Evolutionary conservation across 1,284 basidiomycete genomes (phyloP).

Genomic region (Schizophyllum commune): DNA sequence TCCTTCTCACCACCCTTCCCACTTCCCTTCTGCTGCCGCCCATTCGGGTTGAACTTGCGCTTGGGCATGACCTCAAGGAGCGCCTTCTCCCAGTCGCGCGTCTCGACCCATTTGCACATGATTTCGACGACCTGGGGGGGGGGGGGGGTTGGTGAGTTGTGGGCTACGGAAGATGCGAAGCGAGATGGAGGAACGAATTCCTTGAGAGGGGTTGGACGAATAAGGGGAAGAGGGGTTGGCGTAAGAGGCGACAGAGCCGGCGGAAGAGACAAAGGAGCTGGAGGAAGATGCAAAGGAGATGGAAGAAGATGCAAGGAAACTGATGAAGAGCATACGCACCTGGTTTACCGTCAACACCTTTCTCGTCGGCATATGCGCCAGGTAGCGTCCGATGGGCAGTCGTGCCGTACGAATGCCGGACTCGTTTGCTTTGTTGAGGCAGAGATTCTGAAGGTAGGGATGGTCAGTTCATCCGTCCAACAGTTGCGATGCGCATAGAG

Average conservation of each 20-base stretch:
- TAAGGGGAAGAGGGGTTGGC: no score
- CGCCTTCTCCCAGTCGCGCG: slow-evolving; percentile 75
- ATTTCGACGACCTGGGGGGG: slow-evolving; percentile 70
- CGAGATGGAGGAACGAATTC: no score
- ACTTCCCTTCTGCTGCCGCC: background rate
- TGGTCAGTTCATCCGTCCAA: background rate
- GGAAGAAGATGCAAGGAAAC: background rate
- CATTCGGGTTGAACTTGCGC: slow-evolving; percentile 57
- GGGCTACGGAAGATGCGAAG: no score
- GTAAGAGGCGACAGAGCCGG: no score
- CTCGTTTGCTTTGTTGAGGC: slow-evolving; percentile 77
- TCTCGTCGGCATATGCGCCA: slow-evolving; percentile 77
- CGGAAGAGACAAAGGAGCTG: no score
- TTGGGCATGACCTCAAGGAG: slow-evolving; percentile 84
- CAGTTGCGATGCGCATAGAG: no score
- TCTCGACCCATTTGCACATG: slow-evolving; percentile 82
- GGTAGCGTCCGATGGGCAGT: slow-evolving; percentile 86
- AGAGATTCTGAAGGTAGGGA: slow-evolving; percentile 60
- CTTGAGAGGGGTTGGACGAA: no score
- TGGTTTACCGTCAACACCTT: slow-evolving; percentile 99
- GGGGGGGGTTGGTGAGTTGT: background rate
- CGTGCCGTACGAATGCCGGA: slow-evolving; percentile 79
- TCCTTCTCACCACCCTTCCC: background rate
- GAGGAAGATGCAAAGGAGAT: background rate
- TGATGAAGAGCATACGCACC: slow-evolving; percentile 3